A percentile compares a stretch with the other conserved stretches of the same genome.
phyloP scores from a whole-genome alignment of 768 basidiomycete genomes.

The Pholiota molesta region DNA sequence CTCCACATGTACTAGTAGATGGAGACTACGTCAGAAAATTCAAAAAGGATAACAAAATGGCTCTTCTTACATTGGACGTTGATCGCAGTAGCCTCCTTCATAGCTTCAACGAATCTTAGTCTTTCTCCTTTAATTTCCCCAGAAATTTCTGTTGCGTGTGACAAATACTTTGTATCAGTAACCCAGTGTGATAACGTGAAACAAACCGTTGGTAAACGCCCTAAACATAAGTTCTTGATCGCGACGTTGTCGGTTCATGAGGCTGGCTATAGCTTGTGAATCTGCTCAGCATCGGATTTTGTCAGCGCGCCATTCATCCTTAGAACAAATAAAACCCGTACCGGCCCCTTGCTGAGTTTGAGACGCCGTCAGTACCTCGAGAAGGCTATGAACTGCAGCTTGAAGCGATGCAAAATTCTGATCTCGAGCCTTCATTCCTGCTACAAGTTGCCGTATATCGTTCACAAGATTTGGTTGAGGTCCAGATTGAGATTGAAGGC shows the following conservation, averaged over 20 bases:
- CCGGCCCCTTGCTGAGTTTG: constrained; percentile 27
- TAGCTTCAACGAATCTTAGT: constrained; percentile 89
- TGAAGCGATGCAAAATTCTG: constrained; percentile 40
- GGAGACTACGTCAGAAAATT: not conserved
- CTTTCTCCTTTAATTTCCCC: constrained; percentile 86
- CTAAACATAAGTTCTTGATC: constrained; percentile 75
- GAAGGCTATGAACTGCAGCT: constrained; percentile 40
- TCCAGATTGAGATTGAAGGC: constrained; percentile 8
- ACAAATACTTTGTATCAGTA: not conserved
- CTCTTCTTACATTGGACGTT: constrained; percentile 70
- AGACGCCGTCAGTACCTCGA: constrained; percentile 30
- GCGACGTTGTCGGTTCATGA: constrained; percentile 70
- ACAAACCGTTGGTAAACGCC: constrained; percentile 62
- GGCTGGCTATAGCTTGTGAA: constrained; percentile 55
- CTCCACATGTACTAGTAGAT: constrained; percentile 71
- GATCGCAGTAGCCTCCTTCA: constrained; percentile 90
- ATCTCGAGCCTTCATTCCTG: constrained; percentile 36
- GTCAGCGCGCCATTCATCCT: constrained; percentile 2
- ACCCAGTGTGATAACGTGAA: not conserved
- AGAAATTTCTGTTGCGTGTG: constrained; percentile 59
- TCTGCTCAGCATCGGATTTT: constrained; percentile 34
- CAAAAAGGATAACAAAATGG: not conserved
- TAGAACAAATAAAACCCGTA: constrained; percentile 15
- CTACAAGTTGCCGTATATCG: constrained; percentile 40
- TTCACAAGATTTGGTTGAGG: constrained; percentile 29